phyloP scores from a whole-genome alignment of 495 filamentous ascomycete species.

The Entonaema liquescens region DNA sequence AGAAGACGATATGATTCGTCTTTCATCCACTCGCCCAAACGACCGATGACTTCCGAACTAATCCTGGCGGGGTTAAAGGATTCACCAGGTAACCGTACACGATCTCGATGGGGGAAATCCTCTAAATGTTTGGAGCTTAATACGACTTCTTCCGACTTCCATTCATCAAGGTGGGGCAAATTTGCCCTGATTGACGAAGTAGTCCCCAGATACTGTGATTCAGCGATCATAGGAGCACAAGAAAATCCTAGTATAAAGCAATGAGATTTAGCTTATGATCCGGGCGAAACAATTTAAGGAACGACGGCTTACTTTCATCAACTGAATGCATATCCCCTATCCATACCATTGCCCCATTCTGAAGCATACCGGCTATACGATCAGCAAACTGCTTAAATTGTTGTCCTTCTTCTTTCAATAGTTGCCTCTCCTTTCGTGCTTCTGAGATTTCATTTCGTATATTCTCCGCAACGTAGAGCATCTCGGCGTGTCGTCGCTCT shows the following conservation, averaged over 20 bases:
- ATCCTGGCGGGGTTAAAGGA: no score
- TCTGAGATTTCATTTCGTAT: not conserved
- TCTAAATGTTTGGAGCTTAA: no score
- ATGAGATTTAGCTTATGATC: not conserved
- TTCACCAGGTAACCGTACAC: no score
- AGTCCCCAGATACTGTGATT: not conserved
- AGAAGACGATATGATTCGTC: no score
- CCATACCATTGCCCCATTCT: conserved; percentile 4
- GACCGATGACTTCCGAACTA: no score
- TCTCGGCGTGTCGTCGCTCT: no score
- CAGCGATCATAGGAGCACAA: not conserved
- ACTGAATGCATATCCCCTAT: not conserved
- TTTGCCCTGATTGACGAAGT: not conserved
- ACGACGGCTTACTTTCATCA: not conserved
- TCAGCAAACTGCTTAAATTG: conserved; percentile 1
- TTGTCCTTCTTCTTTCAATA: not conserved
- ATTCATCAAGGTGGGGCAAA: not conserved
- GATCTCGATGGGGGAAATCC: no score
- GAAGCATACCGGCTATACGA: not conserved
- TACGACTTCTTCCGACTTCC: not conserved
- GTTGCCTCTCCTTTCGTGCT: not conserved
- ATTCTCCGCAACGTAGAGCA: not conserved
- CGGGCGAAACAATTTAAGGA: not conserved
- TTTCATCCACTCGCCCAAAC: no score
- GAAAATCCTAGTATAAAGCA: not conserved